A percentile compares a stretch with the other conserved stretches of the same genome.
phyloP scores from a whole-genome alignment of 2,329 filamentous ascomycete genomes.

The Graphilbum ipis-grandicollis region DNA sequence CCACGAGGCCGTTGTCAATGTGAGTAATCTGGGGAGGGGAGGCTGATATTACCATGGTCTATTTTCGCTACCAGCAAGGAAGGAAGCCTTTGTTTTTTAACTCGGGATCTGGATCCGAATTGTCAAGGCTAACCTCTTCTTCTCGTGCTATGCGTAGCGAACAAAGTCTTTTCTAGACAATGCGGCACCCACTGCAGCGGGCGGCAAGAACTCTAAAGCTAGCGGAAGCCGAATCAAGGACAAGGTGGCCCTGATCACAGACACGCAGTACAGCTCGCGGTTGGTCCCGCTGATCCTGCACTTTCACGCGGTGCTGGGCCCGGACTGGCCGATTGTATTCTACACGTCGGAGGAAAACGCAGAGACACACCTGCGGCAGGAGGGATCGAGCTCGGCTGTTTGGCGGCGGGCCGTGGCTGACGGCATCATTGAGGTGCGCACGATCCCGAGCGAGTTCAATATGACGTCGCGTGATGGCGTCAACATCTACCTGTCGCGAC shows the following conservation, averaged over 20 bases:
- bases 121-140: no score
- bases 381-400: slow-evolving; percentile 12
- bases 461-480: slow-evolving; percentile 18
- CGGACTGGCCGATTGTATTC: slow-evolving; percentile 25
- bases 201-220: neutral
- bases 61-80: no score
- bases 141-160: no score
- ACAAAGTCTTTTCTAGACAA: slow-evolving; percentile 4
- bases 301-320: slow-evolving; percentile 19
- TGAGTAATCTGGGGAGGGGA: neutral
- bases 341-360: slow-evolving; percentile 19
- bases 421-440: slow-evolving; percentile 18
- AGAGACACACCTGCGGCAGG: slow-evolving; percentile 1
- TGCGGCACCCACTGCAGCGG: neutral
- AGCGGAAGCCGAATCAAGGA: slow-evolving; percentile 5
- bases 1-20: slow-evolving; percentile 2
- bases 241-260: slow-evolving; percentile 12
- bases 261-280: slow-evolving; percentile 27
- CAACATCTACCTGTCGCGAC: slow-evolving; percentile 17
- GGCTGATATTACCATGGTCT: neutral
- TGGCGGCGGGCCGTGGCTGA: slow-evolving; percentile 18
- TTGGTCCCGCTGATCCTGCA: slow-evolving; percentile 16
- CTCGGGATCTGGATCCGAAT: no score
- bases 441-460: slow-evolving; percentile 17
- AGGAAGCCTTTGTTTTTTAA: no score